A percentile compares a stretch with the other conserved stretches of the same genome.
Evolutionary conservation across 306 rosid species (phyloP).

Genomic region (Canavalia ensiformis): DNA sequence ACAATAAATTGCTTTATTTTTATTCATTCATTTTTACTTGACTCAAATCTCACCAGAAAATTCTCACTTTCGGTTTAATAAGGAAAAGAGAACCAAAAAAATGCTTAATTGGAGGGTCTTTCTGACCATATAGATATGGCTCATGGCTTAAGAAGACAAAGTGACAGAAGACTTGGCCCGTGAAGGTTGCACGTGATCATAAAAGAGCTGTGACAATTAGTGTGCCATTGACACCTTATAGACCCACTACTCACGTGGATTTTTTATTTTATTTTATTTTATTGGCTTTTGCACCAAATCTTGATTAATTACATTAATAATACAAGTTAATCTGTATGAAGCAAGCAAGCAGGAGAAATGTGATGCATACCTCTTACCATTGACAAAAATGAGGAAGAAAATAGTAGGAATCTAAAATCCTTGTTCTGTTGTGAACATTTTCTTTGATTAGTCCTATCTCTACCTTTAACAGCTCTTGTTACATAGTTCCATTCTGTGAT

Average conservation of each 20-base stretch:
- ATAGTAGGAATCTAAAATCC: neutral
- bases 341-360: slow-evolving; percentile 23
- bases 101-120: slow-evolving; percentile 29
- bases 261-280: slow-evolving; percentile 20
- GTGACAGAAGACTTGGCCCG: slow-evolving; percentile 73
- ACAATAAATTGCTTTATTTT: slow-evolving; percentile 9
- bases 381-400: neutral
- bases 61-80: slow-evolving; percentile 33
- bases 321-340: slow-evolving; percentile 18
- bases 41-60: neutral
- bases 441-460: neutral
- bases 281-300: slow-evolving; percentile 61
- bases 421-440: neutral
- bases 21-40: neutral
- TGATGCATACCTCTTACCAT: slow-evolving; percentile 12
- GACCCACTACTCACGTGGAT: slow-evolving; percentile 97
- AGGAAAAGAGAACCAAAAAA: slow-evolving; percentile 16
- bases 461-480: neutral
- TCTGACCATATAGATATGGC: slow-evolving; percentile 47
- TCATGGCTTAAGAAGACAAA: slow-evolving; percentile 69
- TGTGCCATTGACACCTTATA: slow-evolving; percentile 79
- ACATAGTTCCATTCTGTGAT: neutral
- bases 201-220: slow-evolving; percentile 86
- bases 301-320: slow-evolving; percentile 42
- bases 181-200: slow-evolving; percentile 98